Evolutionary conservation across 805 yeast species (phyloP), one percentile per base, ranked within the genome.

Genomic region (Candida suzukii): DNA sequence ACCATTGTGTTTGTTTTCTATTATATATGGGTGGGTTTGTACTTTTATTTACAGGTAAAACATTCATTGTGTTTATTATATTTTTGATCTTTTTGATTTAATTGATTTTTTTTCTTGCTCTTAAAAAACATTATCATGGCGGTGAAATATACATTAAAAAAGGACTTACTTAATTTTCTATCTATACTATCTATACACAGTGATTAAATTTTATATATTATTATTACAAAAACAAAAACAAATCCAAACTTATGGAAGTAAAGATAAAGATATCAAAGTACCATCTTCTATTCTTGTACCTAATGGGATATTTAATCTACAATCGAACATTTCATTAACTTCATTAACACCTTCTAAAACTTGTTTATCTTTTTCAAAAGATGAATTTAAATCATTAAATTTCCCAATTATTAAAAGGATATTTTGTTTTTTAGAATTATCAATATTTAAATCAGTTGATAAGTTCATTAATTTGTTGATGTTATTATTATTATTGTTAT

Each of bases 281-380:
- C 80, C 83, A 58, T 88, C 96, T 52, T 86, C 95, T 2, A 82
- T 68, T 44, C 83, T 66, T 0, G 75, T 70, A 0, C 82, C 76
- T 1, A 63, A 57, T 1, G 84, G 82, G 8, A 83, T 70, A 8
- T 53, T 29, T 20, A 77, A 38, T 41, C 71, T 66, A 3, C 82
- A 80, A 58, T 88, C 95, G 57, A 88, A 83, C 66, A 88, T 71
- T 46, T 79, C 81, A 13, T 70, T 62, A 1, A 81, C 77, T 33
- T 66, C 67, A 0, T 67, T 67, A 9, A 82, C 74, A 2, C 74
- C 80, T 41, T 69, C 76, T 36, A 83, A 63, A 41, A 63, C 69
- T 16, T 60, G 61, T 33, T 65, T 61, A 42, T 80, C 88, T 24
- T 57, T 56, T 20, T 66, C 56, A 46, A 85, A 84, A n/a, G 81